Base-by-base conservation (phyloP, 108 stramenopile species). In the Nannochloropsis salina region DNA sequence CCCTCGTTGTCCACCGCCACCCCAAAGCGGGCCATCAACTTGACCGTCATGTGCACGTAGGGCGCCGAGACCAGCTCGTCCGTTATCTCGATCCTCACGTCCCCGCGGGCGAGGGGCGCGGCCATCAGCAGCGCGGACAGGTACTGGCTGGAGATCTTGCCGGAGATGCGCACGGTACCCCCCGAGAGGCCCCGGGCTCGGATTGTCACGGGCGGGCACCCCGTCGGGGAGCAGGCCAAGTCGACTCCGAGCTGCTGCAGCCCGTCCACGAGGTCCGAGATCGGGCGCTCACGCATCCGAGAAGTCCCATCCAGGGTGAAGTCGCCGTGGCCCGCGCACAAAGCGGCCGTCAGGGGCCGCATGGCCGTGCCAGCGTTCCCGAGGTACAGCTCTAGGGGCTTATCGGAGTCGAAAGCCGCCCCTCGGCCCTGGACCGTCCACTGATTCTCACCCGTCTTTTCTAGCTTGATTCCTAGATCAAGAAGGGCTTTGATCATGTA, bases 91-190 rank as follows among this genome's bases (percentile, higher is more conserved):
- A 97, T 97, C 9, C 90, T 93, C 9, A 91, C 80, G 44, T 86
- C 86, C 9, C 88, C 87, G 9, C 41, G 10, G 18, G 82, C 91
- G 9, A 96, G 84, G 18, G 98, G 98, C 3, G 96, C 88, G 9
- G 97, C 95, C 96, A 97, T 97, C 86, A 98, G 95, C 9, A 97
- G 87, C 2, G 96, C 95, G 8, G 95, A 95, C 5, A 98, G 93
- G 90, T 97, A 97, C 87, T 97, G 98, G 18, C 94, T 94, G n/a
- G 96, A 97, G 94, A 97, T 98, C 89, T 97, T 96, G 44, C 98
- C 98, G 83, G 94, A 94, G 85, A 98, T 96, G 15, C 91, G 88
- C 18, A 94, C 92, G 91, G 89, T 83, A 18, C 90, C 90, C 2
- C 90, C 90, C n/a, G 45, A 31, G 45, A 87, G 31, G 42, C 91